phyloP scores from a whole-genome alignment of 2,329 filamentous ascomycete genomes.

The Paecilomyces dactylethromorphus region DNA sequence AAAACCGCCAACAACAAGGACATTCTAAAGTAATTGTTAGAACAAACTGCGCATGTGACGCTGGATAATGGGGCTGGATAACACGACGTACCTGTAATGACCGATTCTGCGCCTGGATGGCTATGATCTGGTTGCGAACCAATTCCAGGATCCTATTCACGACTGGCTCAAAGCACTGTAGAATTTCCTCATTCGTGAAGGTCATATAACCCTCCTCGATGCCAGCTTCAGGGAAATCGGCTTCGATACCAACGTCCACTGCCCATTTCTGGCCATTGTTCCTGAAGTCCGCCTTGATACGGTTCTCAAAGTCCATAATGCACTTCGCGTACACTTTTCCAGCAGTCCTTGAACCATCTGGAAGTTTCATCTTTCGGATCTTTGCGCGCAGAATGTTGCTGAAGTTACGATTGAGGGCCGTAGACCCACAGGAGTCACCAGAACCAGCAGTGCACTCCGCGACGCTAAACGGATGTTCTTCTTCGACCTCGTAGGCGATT shows the following conservation, averaged over 20 bases:
- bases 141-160: constrained; percentile 95
- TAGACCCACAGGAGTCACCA: constrained; percentile 97
- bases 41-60: neutral
- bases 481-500: constrained; percentile 97
- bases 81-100: constrained; percentile 62
- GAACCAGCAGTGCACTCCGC: constrained; percentile 96
- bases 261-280: constrained; percentile 99
- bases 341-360: constrained; percentile 94
- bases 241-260: constrained; percentile 96
- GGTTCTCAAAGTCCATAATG: constrained; percentile 99
- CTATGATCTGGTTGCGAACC: constrained; percentile 96
- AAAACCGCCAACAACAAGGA: constrained; percentile 94
- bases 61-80: neutral
- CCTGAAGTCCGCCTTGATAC: constrained; percentile 98
- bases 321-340: constrained; percentile 98
- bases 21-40: constrained; percentile 53
- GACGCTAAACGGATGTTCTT: constrained; percentile 94
- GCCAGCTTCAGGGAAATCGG: constrained; percentile 92
- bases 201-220: constrained; percentile 99
- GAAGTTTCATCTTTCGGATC: constrained; percentile 98
- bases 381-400: constrained; percentile 96
- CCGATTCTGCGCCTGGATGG: constrained; percentile 94
- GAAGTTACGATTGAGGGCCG: constrained; percentile 94
- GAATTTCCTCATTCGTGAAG: constrained; percentile 97
- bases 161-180: constrained; percentile 97